Conservation (phyloP, 768 basidiomycete species). For the Boletus subparvulus region DNA sequence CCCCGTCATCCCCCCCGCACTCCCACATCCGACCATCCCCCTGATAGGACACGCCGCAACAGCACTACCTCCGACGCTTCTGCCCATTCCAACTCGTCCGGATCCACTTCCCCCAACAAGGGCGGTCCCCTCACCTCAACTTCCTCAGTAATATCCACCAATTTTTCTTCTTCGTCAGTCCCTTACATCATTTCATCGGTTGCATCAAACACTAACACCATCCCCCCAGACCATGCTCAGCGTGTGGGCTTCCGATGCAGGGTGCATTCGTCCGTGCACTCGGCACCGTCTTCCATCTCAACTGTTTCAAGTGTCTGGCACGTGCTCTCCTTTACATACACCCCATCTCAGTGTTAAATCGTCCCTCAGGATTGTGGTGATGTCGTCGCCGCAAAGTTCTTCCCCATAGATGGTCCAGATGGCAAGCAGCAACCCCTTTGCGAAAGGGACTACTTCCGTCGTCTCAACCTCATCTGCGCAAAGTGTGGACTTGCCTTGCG, state of each 20-base stretch:
- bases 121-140: conserved; percentile 51
- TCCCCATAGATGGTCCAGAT: conserved; percentile 92
- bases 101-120: conserved; percentile 37
- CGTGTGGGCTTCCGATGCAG: conserved; percentile 81
- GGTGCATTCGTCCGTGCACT: conserved; percentile 97
- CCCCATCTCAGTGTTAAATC: background rate
- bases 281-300: conserved; percentile 91
- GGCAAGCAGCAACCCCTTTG: conserved; percentile 92
- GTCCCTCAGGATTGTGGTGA: conserved; percentile 83
- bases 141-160: conserved; percentile 53
- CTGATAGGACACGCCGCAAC: conserved; percentile 45
- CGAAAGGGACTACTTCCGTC: conserved; percentile 96
- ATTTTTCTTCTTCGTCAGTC: conserved; percentile 60
- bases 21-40: conserved; percentile 55
- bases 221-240: conserved; percentile 59
- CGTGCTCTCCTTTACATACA: conserved; percentile 29
- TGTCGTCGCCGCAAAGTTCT: conserved; percentile 97
- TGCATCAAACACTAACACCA: background rate
- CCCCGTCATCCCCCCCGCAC: conserved; percentile 45
- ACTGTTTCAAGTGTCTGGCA: conserved; percentile 98
- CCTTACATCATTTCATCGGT: conserved; percentile 9
- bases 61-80: conserved; percentile 54
- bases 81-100: conserved; percentile 54
- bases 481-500: conserved; percentile 93
- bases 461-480: conserved; percentile 93